Evolutionary conservation across 192 early-diverging fungal genomes (phyloP).

Genomic region (Linnemannia exigua): DNA sequence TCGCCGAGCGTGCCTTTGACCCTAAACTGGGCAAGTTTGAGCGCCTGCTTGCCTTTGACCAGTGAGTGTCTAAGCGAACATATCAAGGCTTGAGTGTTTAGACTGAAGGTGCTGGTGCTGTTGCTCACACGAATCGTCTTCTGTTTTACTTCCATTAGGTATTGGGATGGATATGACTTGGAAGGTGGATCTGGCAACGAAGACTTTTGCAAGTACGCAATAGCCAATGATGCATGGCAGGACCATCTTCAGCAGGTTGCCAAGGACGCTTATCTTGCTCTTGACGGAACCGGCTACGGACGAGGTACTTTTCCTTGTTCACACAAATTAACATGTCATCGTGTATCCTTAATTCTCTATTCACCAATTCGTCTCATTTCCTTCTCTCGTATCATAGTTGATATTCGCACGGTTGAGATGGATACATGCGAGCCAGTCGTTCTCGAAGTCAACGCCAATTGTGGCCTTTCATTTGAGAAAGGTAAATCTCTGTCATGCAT

Average conservation of each 20-base stretch:
- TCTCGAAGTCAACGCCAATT: constrained; percentile 66
- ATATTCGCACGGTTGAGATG: constrained; percentile 59
- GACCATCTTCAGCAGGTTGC: constrained; percentile 53
- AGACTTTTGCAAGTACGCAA: constrained; percentile 56
- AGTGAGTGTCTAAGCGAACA: constrained; percentile 15
- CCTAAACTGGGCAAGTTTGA: constrained; percentile 43
- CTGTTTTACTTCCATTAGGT: constrained; percentile 10
- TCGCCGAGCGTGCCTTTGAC: constrained; percentile 62
- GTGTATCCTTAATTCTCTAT: neutral
- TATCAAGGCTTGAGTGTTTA: neutral
- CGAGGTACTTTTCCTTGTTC: constrained; percentile 22
- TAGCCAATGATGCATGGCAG: constrained; percentile 58
- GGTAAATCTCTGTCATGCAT: neutral
- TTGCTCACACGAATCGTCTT: neutral
- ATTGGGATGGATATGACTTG: constrained; percentile 63
- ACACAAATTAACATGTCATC: neutral
- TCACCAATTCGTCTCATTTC: neutral
- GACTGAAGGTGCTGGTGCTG: neutral
- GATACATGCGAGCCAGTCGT: constrained; percentile 57
- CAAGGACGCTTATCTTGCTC: constrained; percentile 57
- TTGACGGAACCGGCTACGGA: constrained; percentile 60
- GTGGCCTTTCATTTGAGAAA: constrained; percentile 62
- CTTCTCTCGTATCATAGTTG: constrained; percentile 34
- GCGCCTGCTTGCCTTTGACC: constrained; percentile 61
- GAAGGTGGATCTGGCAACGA: constrained; percentile 38